phyloP scores from a whole-genome alignment of 1,139 yeast genomes.

The Debaryomyces sp. region DNA sequence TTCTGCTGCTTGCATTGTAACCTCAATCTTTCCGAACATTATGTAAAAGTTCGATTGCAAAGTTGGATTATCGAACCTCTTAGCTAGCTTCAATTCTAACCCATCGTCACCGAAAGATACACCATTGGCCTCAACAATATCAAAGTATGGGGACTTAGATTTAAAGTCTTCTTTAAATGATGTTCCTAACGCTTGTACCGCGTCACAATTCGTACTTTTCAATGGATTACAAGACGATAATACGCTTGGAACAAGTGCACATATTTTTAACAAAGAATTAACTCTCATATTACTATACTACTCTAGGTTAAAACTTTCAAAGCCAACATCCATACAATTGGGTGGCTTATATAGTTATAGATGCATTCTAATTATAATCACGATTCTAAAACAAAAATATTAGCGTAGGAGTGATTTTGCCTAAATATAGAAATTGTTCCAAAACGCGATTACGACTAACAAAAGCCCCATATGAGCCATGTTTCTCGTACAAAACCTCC shows the following conservation, averaged over 20 bases:
- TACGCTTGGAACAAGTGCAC: neutral
- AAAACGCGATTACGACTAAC: neutral
- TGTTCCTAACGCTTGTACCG: slow-evolving; percentile 59
- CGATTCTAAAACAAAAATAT: neutral
- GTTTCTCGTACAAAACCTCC: neutral
- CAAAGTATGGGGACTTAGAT: slow-evolving; percentile 42
- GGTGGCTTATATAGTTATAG: slow-evolving; percentile 2
- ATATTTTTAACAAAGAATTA: slow-evolving; percentile 4
- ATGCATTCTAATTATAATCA: neutral
- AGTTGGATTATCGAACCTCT: slow-evolving; percentile 75
- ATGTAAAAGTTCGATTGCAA: slow-evolving; percentile 75
- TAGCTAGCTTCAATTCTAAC: slow-evolving; percentile 55
- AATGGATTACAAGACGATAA: slow-evolving; percentile 37
- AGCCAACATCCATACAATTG: neutral
- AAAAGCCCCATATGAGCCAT: neutral
- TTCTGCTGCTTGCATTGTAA: slow-evolving; percentile 65
- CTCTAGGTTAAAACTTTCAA: neutral
- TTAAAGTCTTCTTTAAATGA: slow-evolving; percentile 54
- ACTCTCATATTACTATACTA: slow-evolving; percentile 2
- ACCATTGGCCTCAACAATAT: slow-evolving; percentile 29
- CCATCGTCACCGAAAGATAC: slow-evolving; percentile 45
- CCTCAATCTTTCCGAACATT: slow-evolving; percentile 86
- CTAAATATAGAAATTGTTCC: slow-evolving; percentile 2
- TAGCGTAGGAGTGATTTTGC: neutral
- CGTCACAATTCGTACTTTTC: slow-evolving; percentile 27